These are phyloP conservation scores for Cokeromyces recurvatus DNA, from an alignment of 371 early-diverging fungal genomes.

Conservation along the genomic window DNA sequence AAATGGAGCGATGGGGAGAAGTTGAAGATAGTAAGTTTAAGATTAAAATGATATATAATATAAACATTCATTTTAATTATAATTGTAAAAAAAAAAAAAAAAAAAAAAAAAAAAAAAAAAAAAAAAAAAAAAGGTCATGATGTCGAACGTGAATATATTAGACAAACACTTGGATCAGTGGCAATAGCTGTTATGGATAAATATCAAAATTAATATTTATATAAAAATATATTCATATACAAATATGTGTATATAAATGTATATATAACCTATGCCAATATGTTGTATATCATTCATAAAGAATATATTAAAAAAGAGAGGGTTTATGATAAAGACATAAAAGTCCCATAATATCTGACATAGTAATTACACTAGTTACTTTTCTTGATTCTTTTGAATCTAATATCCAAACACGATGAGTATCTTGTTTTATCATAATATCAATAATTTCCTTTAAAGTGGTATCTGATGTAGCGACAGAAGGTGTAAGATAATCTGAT, in stretches of 20 bases:
- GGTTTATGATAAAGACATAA: conserved; percentile 21
- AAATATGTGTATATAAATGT: no score
- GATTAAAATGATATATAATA: no score
- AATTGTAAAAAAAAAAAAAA: neutral
- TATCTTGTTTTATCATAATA: conserved; percentile 31
- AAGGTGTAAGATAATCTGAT: conserved; percentile 16
- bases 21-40: conserved; percentile 88
- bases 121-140: no score
- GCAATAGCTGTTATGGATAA: conserved; percentile 42
- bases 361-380: conserved; percentile 47
- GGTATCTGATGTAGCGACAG: conserved; percentile 26
- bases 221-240: no score
- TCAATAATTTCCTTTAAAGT: conserved; percentile 30
- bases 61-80: no score
- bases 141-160: conserved; percentile 46
- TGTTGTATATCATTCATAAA: no score
- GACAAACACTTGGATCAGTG: conserved; percentile 48
- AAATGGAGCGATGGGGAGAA: conserved; percentile 90
- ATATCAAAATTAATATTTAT: conserved; percentile 10
- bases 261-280: no score
- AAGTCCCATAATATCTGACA: conserved; percentile 48
- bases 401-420: conserved; percentile 57
- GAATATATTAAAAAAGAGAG: conserved; percentile 13
- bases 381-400: conserved; percentile 26
- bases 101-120: neutral